A percentile compares a stretch with the other conserved stretches of the same genome.
Conservation (phyloP, 176 grass and related monocot species). For the Oryza glaberrima region DNA sequence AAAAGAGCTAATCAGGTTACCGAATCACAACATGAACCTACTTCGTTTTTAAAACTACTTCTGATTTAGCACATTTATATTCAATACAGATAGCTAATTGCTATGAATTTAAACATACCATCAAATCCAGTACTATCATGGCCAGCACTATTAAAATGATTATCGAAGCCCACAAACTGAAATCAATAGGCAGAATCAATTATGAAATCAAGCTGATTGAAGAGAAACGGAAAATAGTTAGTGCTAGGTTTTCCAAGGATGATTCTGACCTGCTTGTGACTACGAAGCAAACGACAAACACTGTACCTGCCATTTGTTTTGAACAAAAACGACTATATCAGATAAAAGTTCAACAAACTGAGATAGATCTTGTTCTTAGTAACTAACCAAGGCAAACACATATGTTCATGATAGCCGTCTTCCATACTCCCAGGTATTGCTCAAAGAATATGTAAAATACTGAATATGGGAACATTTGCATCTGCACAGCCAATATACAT, state of each 20-base stretch:
- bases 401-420: constrained; percentile 85
- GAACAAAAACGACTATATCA: constrained; percentile 23
- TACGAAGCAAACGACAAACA: constrained; percentile 87
- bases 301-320: constrained; percentile 61
- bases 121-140: constrained; percentile 92
- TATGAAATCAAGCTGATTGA: constrained; percentile 35
- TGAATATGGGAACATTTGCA: constrained; percentile 95
- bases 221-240: constrained; percentile 13
- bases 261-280: constrained; percentile 76
- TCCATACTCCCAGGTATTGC: constrained; percentile 96
- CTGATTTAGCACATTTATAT: constrained; percentile 6
- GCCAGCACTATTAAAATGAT: constrained; percentile 77
- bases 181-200: constrained; percentile 43
- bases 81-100: neutral
- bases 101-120: constrained; percentile 61
- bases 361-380: constrained; percentile 16
- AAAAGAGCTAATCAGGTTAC: constrained; percentile 9
- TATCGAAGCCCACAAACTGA: constrained; percentile 88
- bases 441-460: constrained; percentile 99
- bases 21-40: constrained; percentile 16
- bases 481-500: constrained; percentile 64
- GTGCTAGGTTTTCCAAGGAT: constrained; percentile 16
- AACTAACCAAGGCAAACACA: constrained; percentile 84
- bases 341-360: constrained; percentile 20
- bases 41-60: constrained; percentile 1